These are phyloP conservation scores for Aspergillus sojae DNA, from an alignment of 2,329 filamentous ascomycete species.

Conservation along the genomic window DNA sequence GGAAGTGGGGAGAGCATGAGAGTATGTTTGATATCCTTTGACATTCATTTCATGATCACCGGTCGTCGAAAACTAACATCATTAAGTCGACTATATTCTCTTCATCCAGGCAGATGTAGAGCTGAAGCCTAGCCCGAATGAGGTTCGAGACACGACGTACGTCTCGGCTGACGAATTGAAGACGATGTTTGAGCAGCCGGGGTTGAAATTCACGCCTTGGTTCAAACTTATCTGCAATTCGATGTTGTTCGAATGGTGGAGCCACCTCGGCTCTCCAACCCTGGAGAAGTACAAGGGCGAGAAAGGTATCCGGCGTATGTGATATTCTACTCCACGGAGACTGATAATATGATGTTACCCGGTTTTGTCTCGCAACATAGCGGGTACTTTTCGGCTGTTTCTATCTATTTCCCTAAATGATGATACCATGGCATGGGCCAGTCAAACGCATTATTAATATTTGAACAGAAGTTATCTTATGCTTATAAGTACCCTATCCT, in stretches of 20 bases:
- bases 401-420: background rate
- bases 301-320: slow-evolving; percentile 85
- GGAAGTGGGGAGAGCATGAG: slow-evolving; percentile 98
- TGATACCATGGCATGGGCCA: slow-evolving; percentile 17
- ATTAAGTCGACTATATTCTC: slow-evolving; percentile 90
- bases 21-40: slow-evolving; percentile 60
- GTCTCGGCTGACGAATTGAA: slow-evolving; percentile 82
- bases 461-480: background rate
- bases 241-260: slow-evolving; percentile 98
- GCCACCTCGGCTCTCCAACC: slow-evolving; percentile 71
- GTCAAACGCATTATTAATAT: slow-evolving; percentile 11
- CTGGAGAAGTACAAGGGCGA: slow-evolving; percentile 86
- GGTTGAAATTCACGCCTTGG: slow-evolving; percentile 91
- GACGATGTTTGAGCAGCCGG: slow-evolving; percentile 78
- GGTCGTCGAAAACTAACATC: slow-evolving; percentile 19
- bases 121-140: slow-evolving; percentile 74
- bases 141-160: slow-evolving; percentile 82
- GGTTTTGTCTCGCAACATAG: background rate
- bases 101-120: slow-evolving; percentile 96
- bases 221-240: slow-evolving; percentile 99
- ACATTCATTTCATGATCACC: background rate
- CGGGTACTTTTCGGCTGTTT: background rate
- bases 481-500: background rate
- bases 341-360: background rate
- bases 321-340: slow-evolving; percentile 10